Conservation (phyloP, 2,329 filamentous ascomycete genomes). For the Ophiostoma novo-ulmi region DNA sequence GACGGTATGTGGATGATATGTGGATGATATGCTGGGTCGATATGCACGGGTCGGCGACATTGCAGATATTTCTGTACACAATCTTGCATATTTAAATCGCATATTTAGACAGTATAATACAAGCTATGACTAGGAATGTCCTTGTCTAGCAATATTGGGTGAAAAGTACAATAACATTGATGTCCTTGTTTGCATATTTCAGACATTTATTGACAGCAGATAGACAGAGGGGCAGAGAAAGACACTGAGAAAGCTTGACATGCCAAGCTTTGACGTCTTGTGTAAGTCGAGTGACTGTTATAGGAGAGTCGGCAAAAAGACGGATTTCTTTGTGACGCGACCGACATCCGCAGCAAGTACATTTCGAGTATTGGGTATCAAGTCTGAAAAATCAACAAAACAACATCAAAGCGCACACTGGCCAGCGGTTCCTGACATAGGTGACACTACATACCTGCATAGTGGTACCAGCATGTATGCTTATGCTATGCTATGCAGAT, state of each 20-base stretch:
- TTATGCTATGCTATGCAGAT: too few species aligned
- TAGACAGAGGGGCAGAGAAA: background rate
- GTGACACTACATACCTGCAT: background rate
- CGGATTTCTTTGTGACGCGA: too few species aligned
- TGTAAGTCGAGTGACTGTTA: background rate
- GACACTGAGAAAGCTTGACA: background rate
- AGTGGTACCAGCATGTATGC: too few species aligned
- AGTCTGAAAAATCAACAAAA: background rate
- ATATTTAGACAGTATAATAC: background rate
- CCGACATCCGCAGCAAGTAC: too few species aligned
- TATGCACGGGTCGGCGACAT: constrained; percentile 2
- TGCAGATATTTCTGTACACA: background rate
- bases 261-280: background rate
- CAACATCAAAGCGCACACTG: too few species aligned
- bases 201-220: too few species aligned
- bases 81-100: too few species aligned
- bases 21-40: background rate
- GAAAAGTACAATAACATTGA: constrained; percentile 5
- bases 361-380: too few species aligned
- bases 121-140: background rate
- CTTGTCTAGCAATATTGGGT: constrained; percentile 8
- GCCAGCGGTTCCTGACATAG: background rate
- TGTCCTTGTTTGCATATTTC: background rate
- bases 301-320: too few species aligned
- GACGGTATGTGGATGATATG: background rate